Evolutionary conservation across 371 early-diverging fungal species (phyloP).

Genomic region (Lichtheimia ramosa): DNA sequence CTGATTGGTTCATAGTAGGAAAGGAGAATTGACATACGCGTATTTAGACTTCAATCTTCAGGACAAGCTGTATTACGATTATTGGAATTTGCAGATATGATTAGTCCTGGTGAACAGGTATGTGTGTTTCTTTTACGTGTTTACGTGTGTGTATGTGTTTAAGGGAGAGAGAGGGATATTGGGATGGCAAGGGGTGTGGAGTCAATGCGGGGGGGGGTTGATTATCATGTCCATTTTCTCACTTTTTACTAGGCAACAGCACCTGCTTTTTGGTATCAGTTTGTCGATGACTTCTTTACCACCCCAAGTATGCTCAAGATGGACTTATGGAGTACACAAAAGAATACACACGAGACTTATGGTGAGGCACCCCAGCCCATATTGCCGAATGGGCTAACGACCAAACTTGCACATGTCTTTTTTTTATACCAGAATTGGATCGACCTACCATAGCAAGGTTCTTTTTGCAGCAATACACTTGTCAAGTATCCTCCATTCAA

Average conservation of each 20-base stretch:
- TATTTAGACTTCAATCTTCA: neutral
- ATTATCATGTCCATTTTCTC: neutral
- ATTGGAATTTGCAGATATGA: slow-evolving; percentile 10
- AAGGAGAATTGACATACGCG: too few species aligned
- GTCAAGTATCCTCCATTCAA: slow-evolving; percentile 6
- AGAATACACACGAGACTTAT: slow-evolving; percentile 6
- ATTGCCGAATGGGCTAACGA: too few species aligned
- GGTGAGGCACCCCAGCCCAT: slow-evolving; percentile 2
- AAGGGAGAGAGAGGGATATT: neutral
- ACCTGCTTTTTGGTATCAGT: slow-evolving; percentile 5
- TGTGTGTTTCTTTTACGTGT: neutral
- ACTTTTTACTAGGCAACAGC: neutral
- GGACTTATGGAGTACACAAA: slow-evolving; percentile 4
- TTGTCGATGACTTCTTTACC: slow-evolving; percentile 10
- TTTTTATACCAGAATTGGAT: neutral
- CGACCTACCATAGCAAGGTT: slow-evolving; percentile 1
- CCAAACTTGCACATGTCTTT: slow-evolving; percentile 1
- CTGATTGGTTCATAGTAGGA: too few species aligned
- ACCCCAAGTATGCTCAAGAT: neutral
- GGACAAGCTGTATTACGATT: slow-evolving; percentile 10
- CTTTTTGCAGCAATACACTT: slow-evolving; percentile 7
- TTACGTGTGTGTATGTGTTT: neutral
- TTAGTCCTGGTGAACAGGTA: slow-evolving; percentile 12
- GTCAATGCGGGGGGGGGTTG: slow-evolving; percentile 1
- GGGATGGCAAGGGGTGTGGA: neutral